Percentiles rank a stretch among this genome's conserved stretches.
These are phyloP conservation scores for Biscutella laevigata DNA, from an alignment of 441 rosid genomes.

Conservation along the genomic window DNA sequence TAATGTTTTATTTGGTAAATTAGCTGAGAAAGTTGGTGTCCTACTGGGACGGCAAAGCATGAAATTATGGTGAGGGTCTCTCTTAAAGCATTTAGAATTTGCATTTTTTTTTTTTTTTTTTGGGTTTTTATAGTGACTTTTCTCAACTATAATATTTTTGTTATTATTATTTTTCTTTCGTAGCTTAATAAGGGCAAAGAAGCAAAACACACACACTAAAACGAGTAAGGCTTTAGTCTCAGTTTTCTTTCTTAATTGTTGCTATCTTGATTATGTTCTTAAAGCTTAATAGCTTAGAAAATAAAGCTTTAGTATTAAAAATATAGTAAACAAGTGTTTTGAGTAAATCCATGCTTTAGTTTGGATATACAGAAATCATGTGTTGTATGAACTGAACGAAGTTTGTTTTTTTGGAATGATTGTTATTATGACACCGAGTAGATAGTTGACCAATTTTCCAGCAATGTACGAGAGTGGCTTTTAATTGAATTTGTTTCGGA, in stretches of 20 bases:
- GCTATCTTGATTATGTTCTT: not conserved
- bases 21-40: slow-evolving; percentile 26
- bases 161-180: not conserved
- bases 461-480: not conserved
- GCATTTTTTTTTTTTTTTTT: slow-evolving; percentile 3
- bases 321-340: too few species aligned
- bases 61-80: slow-evolving; percentile 25
- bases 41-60: slow-evolving; percentile 31
- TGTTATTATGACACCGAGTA: not conserved
- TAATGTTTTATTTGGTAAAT: slow-evolving; percentile 22
- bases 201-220: not conserved
- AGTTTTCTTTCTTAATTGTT: not conserved
- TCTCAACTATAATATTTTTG: slow-evolving; percentile 16
- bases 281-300: not conserved
- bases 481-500: not conserved
- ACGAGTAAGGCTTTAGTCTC: not conserved
- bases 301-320: too few species aligned
- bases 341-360: too few species aligned
- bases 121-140: slow-evolving; percentile 23
- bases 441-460: not conserved
- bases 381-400: not conserved
- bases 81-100: slow-evolving; percentile 23
- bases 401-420: slow-evolving; percentile 1
- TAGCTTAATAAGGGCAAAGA: too few species aligned
- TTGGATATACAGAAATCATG: too few species aligned